Evolutionary conservation across 331 rosid genomes (phyloP).

Genomic region (Cydonia oblonga): DNA sequence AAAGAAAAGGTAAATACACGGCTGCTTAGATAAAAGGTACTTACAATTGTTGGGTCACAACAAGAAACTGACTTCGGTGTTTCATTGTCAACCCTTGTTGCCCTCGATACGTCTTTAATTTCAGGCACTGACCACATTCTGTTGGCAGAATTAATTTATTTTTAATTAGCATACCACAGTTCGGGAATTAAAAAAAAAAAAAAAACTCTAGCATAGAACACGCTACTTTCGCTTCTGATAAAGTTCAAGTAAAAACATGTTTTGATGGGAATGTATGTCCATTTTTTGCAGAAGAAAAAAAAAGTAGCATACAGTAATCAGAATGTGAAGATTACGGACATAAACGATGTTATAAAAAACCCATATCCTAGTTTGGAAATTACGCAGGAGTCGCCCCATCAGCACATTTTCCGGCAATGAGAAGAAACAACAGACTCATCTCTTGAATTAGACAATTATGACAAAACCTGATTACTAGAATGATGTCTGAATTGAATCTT

Average conservation of each 20-base stretch:
- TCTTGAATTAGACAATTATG: background rate
- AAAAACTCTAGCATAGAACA: background rate
- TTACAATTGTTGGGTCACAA: slow-evolving; percentile 31
- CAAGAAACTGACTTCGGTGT: slow-evolving; percentile 22
- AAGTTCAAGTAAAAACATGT: background rate
- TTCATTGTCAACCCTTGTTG: slow-evolving; percentile 17
- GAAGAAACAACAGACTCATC: background rate
- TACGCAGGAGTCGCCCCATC: background rate
- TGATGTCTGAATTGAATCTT: background rate
- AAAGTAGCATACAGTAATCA: background rate
- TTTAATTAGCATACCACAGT: background rate
- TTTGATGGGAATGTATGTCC: background rate
- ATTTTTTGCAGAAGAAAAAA: background rate
- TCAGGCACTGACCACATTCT: slow-evolving; percentile 50
- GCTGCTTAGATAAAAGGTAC: slow-evolving; percentile 5
- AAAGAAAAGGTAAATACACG: background rate
- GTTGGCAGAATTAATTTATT: background rate
- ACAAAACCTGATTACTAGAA: background rate
- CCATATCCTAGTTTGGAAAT: background rate
- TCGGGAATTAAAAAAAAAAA: too few relatives aligned
- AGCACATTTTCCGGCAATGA: background rate
- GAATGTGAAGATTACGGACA: background rate
- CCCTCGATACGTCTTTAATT: slow-evolving; percentile 21
- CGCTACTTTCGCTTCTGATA: background rate
- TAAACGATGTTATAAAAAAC: background rate